Conservation (phyloP, 2,329 filamentous ascomycete genomes). For the Monilinia laxa region DNA sequence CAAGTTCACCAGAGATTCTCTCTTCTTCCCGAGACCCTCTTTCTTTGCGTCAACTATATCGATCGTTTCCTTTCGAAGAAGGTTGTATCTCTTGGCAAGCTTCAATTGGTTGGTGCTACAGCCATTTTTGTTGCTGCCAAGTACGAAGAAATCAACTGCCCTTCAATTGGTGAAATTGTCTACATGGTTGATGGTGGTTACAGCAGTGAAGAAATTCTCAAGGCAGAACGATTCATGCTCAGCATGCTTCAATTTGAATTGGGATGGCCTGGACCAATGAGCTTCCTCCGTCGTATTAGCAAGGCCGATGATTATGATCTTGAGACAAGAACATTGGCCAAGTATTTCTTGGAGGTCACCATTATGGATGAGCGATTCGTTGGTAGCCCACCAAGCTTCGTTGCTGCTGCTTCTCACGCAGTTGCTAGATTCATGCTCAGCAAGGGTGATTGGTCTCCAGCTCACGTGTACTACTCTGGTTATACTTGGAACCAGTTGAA, state of each 20-base stretch:
- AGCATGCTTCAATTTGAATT: constrained; percentile 94
- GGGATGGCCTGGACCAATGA: constrained; percentile 98
- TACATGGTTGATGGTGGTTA: constrained; percentile 98
- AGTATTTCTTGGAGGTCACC: constrained; percentile 95
- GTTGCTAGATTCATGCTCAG: constrained; percentile 82
- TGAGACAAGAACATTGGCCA: constrained; percentile 90
- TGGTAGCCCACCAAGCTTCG: constrained; percentile 82
- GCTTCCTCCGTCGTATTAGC: constrained; percentile 93
- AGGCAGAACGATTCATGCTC: constrained; percentile 97
- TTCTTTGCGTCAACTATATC: constrained; percentile 93
- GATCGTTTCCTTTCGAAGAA: constrained; percentile 95
- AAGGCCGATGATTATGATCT: constrained; percentile 98
- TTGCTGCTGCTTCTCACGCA: constrained; percentile 90
- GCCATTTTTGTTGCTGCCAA: constrained; percentile 95
- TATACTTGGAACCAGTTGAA: constrained; percentile 86
- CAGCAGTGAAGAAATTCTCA: constrained; percentile 85
- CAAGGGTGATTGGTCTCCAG: constrained; percentile 85
- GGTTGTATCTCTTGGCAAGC: constrained; percentile 89
- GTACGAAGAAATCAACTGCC: constrained; percentile 98
- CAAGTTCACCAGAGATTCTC: constrained; percentile 92
- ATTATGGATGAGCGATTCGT: constrained; percentile 99
- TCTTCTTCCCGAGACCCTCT: constrained; percentile 90
- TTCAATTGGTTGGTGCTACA: constrained; percentile 94
- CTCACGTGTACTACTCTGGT: constrained; percentile 88
- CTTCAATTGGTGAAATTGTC: constrained; percentile 90